Evolutionary conservation across 495 filamentous ascomycete species (phyloP), one percentile per base, ranked within the genome.

Genomic region (Penicillium psychrofluorescens): DNA sequence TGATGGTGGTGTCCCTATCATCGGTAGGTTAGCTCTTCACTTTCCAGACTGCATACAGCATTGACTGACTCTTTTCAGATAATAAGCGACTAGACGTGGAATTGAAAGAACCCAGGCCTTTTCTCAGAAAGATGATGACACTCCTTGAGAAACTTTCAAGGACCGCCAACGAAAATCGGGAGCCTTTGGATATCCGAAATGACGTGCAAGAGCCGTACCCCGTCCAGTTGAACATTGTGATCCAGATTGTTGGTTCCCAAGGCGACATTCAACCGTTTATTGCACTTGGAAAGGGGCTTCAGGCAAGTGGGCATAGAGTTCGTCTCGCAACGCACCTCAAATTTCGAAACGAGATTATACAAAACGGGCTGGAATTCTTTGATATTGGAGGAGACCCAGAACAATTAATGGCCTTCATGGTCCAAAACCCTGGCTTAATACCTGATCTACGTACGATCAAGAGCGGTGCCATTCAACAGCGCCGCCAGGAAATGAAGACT

Each of bases 371-470:
- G 6, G 86, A 90, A 55, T 90, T 89, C 61, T 91, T 88, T 64
- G 75, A 64, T 37, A 86, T 90, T 31, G 86, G 86, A 9, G 86
- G 86, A 29, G 83, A 90, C 56, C 86, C 86, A 12, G 71, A 80
- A 1, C 79, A 86, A 52, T 73, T 92, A 15, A 92, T 92, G 86
- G 78, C 83, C 2, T 90, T 86, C 52, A 89, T 90, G 86, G 85
- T 90, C 13, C 87, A 88, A 57, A 88, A 92, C 59, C 84, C 85
- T 10, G 84, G 86, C 2, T 67, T 92, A 44, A 83, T 90, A 63
- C 86, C 86, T 0, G 77, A 77, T 10, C 68, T 90, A 36, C 72
- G 81, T 37, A 74, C 80, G 4, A 63, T 91, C 13, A 75, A 76
- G 35, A 78, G 69, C 34, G 86, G 86, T 9, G 85, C 86, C 43